Conservation (phyloP, 768 basidiomycete genomes). For the Sarcomyxa edulis region DNA sequence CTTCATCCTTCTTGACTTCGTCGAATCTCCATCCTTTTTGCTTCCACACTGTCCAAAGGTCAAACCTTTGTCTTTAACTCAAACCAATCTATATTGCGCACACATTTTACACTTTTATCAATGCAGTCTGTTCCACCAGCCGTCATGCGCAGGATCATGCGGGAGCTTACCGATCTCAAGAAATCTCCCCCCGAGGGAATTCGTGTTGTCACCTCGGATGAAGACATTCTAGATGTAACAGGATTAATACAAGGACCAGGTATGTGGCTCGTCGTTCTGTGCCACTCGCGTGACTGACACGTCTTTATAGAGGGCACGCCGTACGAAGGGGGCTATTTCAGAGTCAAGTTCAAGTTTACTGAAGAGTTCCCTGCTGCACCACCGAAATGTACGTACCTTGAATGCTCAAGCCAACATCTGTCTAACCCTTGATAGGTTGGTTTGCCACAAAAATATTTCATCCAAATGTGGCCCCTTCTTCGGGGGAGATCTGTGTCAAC, state of each 20-base stretch:
- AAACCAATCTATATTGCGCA: too few relatives aligned
- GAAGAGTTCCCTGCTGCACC: conserved; percentile 92
- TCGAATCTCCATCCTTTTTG: too few relatives aligned
- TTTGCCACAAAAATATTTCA: conserved; percentile 96
- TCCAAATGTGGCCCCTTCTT: conserved; percentile 86
- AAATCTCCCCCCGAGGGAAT: conserved; percentile 90
- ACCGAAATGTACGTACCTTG: conserved; percentile 74
- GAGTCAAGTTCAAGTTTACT: conserved; percentile 81
- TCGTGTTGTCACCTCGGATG: conserved; percentile 78
- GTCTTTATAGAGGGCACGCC: conserved; percentile 50
- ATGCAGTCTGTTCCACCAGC: conserved; percentile 40
- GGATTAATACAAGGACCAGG: conserved; percentile 91
- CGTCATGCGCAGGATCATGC: conserved; percentile 81
- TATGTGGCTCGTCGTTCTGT: conserved; percentile 29
- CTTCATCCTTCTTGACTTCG: too few relatives aligned
- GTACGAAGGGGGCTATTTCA: conserved; percentile 64
- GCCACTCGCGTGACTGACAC: conserved; percentile 18
- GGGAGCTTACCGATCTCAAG: conserved; percentile 78
- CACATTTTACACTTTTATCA: too few relatives aligned
- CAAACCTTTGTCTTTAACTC: too few relatives aligned
- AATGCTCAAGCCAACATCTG: background rate
- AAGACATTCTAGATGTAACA: conserved; percentile 83
- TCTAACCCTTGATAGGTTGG: conserved; percentile 51
- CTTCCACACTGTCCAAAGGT: too few relatives aligned
- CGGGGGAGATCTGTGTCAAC: conserved; percentile 95